Conservation (phyloP, 352 stramenopile genomes). For the Pythium pectinolyticum region DNA sequence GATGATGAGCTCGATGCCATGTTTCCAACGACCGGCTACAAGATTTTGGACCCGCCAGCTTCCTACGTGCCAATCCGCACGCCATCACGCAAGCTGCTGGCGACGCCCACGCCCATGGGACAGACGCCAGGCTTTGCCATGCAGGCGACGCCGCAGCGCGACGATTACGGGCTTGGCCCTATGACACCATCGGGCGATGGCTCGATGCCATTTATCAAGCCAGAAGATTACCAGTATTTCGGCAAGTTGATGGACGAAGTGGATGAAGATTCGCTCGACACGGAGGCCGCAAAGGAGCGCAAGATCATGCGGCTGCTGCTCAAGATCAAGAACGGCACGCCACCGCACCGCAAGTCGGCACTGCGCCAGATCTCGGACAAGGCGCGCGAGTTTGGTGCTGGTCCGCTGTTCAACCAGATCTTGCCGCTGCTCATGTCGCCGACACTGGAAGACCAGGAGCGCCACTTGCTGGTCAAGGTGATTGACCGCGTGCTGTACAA, state of each 20-base stretch:
- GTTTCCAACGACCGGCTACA: conserved; percentile 95
- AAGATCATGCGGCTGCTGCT: conserved; percentile 98
- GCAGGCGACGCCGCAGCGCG: conserved; percentile 70
- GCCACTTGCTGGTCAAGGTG: conserved; percentile 99
- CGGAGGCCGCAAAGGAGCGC: conserved; percentile 94
- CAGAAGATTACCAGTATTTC: conserved; percentile 99
- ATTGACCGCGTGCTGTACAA: conserved; percentile 99
- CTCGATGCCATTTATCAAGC: conserved; percentile 97
- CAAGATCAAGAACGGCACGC: conserved; percentile 99
- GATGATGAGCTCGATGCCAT: conserved; percentile 98
- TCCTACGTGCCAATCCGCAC: conserved; percentile 96
- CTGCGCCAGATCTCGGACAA: conserved; percentile 98
- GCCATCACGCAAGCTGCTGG: conserved; percentile 93
- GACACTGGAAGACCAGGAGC: conserved; percentile 98
- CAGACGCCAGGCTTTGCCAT: conserved; percentile 91
- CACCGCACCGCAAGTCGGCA: conserved; percentile 95
- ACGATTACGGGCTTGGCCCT: conserved; percentile 77
- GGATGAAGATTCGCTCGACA: conserved; percentile 82
- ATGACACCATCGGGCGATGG: conserved; percentile 72
- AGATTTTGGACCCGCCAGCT: conserved; percentile 93
- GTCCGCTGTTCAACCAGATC: conserved; percentile 99
- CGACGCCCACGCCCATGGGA: conserved; percentile 94
- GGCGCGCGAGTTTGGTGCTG: conserved; percentile 95
- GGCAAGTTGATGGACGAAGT: conserved; percentile 94
- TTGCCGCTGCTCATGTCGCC: conserved; percentile 98